Evolutionary conservation across 2,329 filamentous ascomycete species (phyloP).

Genomic region (Claviceps sorghi): DNA sequence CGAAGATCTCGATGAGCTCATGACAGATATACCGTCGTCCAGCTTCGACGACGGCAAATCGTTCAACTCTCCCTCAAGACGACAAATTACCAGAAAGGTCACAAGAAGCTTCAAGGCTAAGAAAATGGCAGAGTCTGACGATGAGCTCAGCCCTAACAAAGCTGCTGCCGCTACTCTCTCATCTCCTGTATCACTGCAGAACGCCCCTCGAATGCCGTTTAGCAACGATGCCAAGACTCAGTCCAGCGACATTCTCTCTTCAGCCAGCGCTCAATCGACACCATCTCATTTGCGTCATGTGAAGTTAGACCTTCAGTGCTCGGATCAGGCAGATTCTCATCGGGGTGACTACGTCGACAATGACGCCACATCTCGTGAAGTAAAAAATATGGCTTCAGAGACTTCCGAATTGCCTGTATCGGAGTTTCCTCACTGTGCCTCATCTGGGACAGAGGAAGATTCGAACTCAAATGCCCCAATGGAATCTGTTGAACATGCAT

Average conservation of each 20-base stretch:
- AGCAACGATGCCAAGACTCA: neutral
- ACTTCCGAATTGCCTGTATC: neutral
- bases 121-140: constrained; percentile 3
- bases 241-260: neutral
- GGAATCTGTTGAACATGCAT: neutral
- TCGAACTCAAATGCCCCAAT: neutral
- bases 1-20: constrained; percentile 9
- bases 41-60: constrained; percentile 3
- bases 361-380: neutral
- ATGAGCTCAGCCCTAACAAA: constrained; percentile 6
- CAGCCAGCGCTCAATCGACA: constrained; percentile 1
- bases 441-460: neutral
- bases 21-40: neutral
- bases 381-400: neutral
- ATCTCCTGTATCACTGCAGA: constrained; percentile 15
- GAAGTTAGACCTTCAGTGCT: neutral
- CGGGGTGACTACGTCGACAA: neutral
- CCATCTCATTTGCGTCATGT: neutral
- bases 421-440: neutral
- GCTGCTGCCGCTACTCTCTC: constrained; percentile 12
- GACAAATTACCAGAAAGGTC: constrained; percentile 6
- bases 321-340: neutral
- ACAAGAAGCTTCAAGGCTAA: neutral
- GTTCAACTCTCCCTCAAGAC: constrained; percentile 6
- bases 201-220: neutral